Evolutionary conservation across 208 protist genomes (phyloP).

Genomic region (Acanthamoeba castellanii): DNA sequence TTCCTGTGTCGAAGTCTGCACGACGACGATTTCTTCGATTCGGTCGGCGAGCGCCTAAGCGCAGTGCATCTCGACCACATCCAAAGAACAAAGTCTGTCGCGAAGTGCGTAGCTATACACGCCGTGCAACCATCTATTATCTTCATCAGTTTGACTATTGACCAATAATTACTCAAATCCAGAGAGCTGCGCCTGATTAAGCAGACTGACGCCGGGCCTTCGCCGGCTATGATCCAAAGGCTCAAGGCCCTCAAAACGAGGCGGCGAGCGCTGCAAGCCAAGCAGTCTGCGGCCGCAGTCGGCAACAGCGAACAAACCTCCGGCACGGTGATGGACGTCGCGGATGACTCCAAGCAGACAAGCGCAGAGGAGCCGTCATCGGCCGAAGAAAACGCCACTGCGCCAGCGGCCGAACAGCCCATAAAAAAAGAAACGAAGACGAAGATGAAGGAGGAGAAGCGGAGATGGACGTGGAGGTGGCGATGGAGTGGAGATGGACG

Average conservation of each 20-base stretch:
- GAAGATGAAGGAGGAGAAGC: not conserved
- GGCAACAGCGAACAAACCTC: not conserved
- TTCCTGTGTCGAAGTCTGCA: not conserved
- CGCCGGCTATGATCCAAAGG: not conserved
- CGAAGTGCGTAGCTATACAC: not conserved
- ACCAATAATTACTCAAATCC: not conserved
- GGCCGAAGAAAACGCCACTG: not conserved
- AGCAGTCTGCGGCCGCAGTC: not conserved
- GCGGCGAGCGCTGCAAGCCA: not conserved
- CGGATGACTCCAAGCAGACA: not conserved
- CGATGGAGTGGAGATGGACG: not conserved
- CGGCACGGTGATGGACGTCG: too few relatives aligned
- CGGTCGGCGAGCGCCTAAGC: slow-evolving; percentile 11
- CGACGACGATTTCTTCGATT: not conserved
- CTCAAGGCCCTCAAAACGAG: not conserved
- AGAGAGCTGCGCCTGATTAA: not conserved
- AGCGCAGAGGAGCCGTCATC: not conserved
- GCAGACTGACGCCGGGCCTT: not conserved
- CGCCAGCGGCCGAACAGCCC: not conserved
- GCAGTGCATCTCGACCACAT: not conserved
- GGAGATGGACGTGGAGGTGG: not conserved
- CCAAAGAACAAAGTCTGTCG: not conserved
- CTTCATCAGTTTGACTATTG: not conserved
- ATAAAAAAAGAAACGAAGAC: not conserved
- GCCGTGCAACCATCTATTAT: too few relatives aligned